These are phyloP conservation scores for Thelonectria rubi DNA, from an alignment of 2,329 filamentous ascomycete species.

Conservation along the genomic window DNA sequence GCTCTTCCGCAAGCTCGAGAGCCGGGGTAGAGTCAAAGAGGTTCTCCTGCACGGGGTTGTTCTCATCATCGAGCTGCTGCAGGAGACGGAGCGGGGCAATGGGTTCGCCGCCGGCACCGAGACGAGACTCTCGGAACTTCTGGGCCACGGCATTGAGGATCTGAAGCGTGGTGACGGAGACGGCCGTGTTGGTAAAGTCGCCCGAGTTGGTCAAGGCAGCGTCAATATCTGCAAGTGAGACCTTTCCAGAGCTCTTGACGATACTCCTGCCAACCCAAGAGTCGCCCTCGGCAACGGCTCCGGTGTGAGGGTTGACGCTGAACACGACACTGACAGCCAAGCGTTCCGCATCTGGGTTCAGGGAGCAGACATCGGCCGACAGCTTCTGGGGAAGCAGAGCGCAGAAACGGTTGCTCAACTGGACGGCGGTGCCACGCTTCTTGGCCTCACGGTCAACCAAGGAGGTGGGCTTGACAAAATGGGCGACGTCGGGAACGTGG, in stretches of 20 bases:
- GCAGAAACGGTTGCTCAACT: constrained; percentile 88
- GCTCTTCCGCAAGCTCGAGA: constrained; percentile 93
- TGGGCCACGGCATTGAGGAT: constrained; percentile 83
- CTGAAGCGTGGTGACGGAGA: constrained; percentile 79
- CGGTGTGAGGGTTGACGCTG: constrained; percentile 83
- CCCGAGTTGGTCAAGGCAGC: constrained; percentile 73
- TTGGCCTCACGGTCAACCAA: constrained; percentile 96
- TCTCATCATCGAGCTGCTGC: constrained; percentile 96
- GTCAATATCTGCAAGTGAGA: constrained; percentile 88
- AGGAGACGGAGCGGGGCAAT: constrained; percentile 88
- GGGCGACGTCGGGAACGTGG: constrained; percentile 92
- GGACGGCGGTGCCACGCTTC: constrained; percentile 96
- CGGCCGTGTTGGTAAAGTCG: constrained; percentile 70
- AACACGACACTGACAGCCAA: constrained; percentile 94
- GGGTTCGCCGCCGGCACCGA: constrained; percentile 79
- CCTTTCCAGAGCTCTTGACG: constrained; percentile 88
- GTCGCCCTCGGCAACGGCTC: constrained; percentile 82
- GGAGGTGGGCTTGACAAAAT: constrained; percentile 96
- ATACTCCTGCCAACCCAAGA: constrained; percentile 94
- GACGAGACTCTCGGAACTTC: constrained; percentile 89
- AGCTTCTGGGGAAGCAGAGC: constrained; percentile 89
- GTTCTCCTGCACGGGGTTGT: constrained; percentile 95
- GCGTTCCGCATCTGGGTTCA: constrained; percentile 86
- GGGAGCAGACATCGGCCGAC: constrained; percentile 85
- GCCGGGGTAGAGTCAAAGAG: constrained; percentile 91